phyloP scores from a whole-genome alignment of 2,329 filamentous ascomycete genomes.

The Lithohypha guttulata region DNA sequence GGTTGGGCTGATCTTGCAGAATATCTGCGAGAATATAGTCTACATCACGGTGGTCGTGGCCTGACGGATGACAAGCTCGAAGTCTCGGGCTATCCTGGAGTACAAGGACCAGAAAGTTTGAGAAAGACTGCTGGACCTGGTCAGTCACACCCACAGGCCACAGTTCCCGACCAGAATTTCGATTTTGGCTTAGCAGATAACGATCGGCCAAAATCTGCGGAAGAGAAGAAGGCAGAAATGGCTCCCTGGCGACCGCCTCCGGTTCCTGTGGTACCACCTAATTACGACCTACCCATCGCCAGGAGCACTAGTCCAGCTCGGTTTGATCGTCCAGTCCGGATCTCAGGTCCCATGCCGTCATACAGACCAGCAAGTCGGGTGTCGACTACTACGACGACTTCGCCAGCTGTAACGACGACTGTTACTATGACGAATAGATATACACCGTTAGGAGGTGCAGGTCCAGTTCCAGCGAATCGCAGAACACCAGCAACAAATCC shows the following conservation, averaged over 20 bases:
- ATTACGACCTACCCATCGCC: constrained; percentile 10
- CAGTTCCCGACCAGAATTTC: constrained; percentile 10
- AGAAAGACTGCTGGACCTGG: background rate
- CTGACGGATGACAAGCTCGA: constrained; percentile 47
- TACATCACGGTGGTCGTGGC: constrained; percentile 65
- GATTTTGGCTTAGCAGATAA: background rate
- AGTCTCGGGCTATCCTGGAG: constrained; percentile 39
- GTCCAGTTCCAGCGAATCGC: constrained; percentile 32
- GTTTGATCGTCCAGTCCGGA: background rate
- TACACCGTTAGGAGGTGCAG: constrained; percentile 36
- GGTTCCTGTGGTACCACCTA: constrained; percentile 16
- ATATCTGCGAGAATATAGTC: constrained; percentile 85
- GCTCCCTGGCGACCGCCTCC: constrained; percentile 14
- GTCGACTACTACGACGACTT: constrained; percentile 16
- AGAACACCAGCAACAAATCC: constrained; percentile 30
- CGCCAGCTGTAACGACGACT: constrained; percentile 13
- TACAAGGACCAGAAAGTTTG: constrained; percentile 11
- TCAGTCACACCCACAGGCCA: constrained; percentile 1
- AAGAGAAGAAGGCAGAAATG: background rate
- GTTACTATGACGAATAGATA: constrained; percentile 17
- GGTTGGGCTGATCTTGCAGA: constrained; percentile 97
- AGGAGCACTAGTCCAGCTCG: constrained; percentile 6
- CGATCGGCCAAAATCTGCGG: background rate
- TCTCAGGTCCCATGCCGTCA: constrained; percentile 1
- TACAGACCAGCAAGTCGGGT: constrained; percentile 9